Evolutionary conservation across 2,329 filamentous ascomycete species (phyloP).

Genomic region (Hypoxylon sp.): DNA sequence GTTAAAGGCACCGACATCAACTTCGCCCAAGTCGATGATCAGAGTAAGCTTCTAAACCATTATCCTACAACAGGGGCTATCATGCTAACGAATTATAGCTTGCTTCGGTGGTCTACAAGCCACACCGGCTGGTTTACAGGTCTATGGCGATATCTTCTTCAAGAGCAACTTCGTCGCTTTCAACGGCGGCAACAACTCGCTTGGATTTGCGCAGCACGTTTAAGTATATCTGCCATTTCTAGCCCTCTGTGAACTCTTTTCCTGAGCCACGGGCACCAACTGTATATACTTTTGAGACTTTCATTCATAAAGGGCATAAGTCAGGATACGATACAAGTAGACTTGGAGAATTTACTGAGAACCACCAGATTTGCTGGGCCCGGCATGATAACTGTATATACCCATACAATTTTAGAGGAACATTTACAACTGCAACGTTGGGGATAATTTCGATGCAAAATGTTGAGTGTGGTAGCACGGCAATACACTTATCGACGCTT

Average conservation of each 20-base stretch:
- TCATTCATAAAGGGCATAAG: constrained; percentile 23
- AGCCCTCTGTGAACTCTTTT: constrained; percentile 23
- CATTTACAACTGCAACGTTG: constrained; percentile 26
- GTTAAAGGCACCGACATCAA: constrained; percentile 68
- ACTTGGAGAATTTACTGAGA: constrained; percentile 24
- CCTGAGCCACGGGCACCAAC: constrained; percentile 15
- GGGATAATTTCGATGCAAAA: not conserved
- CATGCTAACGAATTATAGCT: constrained; percentile 53
- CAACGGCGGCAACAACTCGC: constrained; percentile 68
- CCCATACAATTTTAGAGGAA: constrained; percentile 29
- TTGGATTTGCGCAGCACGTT: constrained; percentile 69
- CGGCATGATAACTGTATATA: constrained; percentile 33
- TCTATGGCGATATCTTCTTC: constrained; percentile 75
- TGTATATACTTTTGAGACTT: constrained; percentile 40
- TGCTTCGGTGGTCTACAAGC: constrained; percentile 80
- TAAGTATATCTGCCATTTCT: constrained; percentile 52
- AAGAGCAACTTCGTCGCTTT: constrained; percentile 73
- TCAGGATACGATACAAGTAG: constrained; percentile 36
- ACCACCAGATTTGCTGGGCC: constrained; percentile 10
- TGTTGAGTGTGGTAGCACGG: not conserved
- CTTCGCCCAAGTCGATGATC: constrained; percentile 65
- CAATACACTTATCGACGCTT: not conserved
- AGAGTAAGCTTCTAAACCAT: constrained; percentile 62
- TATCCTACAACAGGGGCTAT: not conserved
- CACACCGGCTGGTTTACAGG: constrained; percentile 68